Evolutionary conservation across 805 yeast species (phyloP).

Genomic region (Candida sakaeoensis): DNA sequence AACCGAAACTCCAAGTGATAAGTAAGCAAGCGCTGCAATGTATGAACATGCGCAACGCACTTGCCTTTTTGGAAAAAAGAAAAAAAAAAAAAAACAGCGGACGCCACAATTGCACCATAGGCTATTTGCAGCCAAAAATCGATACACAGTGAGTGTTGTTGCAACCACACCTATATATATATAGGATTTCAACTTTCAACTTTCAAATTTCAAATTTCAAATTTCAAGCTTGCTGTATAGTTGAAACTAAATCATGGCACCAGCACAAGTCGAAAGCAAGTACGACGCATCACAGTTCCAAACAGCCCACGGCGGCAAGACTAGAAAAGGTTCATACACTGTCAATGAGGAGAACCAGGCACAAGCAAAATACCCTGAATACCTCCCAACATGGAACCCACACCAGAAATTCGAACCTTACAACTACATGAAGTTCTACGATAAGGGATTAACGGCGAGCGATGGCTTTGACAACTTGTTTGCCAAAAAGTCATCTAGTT

Average conservation of each 20-base stretch:
- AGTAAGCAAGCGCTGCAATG: background rate
- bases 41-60: background rate
- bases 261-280: slow-evolving; percentile 16
- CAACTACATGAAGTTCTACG: slow-evolving; percentile 23
- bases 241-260: slow-evolving; percentile 9
- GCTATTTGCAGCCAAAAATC: slow-evolving; percentile 3
- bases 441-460: slow-evolving; percentile 27
- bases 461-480: slow-evolving; percentile 19
- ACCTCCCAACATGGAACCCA: slow-evolving; percentile 34
- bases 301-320: slow-evolving; percentile 16
- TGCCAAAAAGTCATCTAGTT: slow-evolving; percentile 12
- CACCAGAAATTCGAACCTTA: slow-evolving; percentile 25
- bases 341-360: slow-evolving; percentile 21
- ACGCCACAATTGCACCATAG: slow-evolving; percentile 6
- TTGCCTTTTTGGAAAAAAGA: too few relatives aligned
- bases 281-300: slow-evolving; percentile 24
- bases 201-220: background rate
- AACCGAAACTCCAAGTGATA: background rate
- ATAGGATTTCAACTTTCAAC: background rate
- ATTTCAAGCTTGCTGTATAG: background rate
- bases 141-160: background rate
- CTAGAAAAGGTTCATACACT: slow-evolving; percentile 23
- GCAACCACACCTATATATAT: background rate
- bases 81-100: background rate
- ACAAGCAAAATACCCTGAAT: slow-evolving; percentile 23